A percentile compares a stretch with the other conserved stretches of the same genome.
Evolutionary conservation across 106 monocot species (phyloP).

Genomic region (Acorus gramineus): DNA sequence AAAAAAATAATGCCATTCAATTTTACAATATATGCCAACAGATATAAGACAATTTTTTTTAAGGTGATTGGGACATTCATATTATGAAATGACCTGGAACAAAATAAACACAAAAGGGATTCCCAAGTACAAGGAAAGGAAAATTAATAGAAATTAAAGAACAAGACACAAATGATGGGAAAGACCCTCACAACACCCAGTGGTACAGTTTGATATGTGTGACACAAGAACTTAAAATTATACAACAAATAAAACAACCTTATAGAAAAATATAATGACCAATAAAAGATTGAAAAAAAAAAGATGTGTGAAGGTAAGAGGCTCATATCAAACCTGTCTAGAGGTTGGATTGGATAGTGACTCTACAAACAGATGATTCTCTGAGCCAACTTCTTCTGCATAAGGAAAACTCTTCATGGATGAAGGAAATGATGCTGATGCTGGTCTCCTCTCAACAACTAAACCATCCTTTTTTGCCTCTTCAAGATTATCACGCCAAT

Average conservation of each 20-base stretch:
- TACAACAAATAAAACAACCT: background rate
- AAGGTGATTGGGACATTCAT: no score
- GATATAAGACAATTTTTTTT: no score
- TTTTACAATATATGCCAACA: no score
- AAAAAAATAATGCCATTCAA: no score
- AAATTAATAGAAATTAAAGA: no score
- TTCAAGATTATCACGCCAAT: constrained; percentile 58
- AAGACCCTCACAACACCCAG: no score
- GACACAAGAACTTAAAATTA: background rate
- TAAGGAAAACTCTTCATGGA: constrained; percentile 34
- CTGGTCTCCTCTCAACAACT: constrained; percentile 28
- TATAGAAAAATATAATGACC: background rate
- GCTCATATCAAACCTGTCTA: constrained; percentile 36
- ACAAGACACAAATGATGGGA: no score
- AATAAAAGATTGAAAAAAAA: background rate
- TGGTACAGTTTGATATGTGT: no score
- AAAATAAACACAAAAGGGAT: no score
- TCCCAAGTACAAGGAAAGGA: no score
- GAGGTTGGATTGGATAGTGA: constrained; percentile 39
- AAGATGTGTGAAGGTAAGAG: background rate
- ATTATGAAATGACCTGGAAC: no score
- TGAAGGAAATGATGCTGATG: constrained; percentile 20
- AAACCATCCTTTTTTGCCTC: constrained; percentile 40
- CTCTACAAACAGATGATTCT: constrained; percentile 47
- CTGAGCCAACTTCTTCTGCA: constrained; percentile 22